These are phyloP conservation scores for Cryptococcus sp. DNA, from an alignment of 1,284 basidiomycete species.

Conservation along the genomic window DNA sequence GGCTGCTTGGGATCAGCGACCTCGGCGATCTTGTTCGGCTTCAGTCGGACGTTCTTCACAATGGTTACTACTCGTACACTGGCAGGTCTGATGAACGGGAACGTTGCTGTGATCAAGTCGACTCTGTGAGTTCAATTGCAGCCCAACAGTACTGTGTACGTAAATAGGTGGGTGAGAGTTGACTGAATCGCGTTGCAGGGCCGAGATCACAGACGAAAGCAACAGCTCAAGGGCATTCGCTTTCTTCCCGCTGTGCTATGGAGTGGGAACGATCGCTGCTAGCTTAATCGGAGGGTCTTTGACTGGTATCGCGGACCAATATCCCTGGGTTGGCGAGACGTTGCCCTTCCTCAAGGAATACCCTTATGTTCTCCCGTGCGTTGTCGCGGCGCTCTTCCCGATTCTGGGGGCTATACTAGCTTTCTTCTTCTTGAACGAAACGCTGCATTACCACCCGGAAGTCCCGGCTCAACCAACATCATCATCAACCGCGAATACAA, in stretches of 20 bases:
- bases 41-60: slow-evolving; percentile 30
- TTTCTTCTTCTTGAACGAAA: slow-evolving; percentile 34
- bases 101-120: slow-evolving; percentile 40
- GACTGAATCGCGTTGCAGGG: slow-evolving; percentile 15
- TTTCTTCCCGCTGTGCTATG: slow-evolving; percentile 43
- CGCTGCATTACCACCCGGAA: too few relatives aligned
- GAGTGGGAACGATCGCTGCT: slow-evolving; percentile 40
- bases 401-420: slow-evolving; percentile 27
- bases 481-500: background rate
- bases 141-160: too few relatives aligned
- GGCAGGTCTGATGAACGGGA: slow-evolving; percentile 43
- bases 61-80: slow-evolving; percentile 35
- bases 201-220: slow-evolving; percentile 42
- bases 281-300: slow-evolving; percentile 39
- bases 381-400: slow-evolving; percentile 36
- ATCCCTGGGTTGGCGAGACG: slow-evolving; percentile 14
- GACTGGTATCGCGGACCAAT: slow-evolving; percentile 14
- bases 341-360: slow-evolving; percentile 32
- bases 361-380: slow-evolving; percentile 39
- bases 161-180: too few relatives aligned
- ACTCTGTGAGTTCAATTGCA: too few relatives aligned
- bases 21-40: slow-evolving; percentile 38
- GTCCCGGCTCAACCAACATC: slow-evolving; percentile 22
- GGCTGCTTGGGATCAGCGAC: slow-evolving; percentile 35
- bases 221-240: slow-evolving; percentile 43